Evolutionary conservation across 2,329 filamentous ascomycete species (phyloP).

Genomic region (Didymella segeticola): DNA sequence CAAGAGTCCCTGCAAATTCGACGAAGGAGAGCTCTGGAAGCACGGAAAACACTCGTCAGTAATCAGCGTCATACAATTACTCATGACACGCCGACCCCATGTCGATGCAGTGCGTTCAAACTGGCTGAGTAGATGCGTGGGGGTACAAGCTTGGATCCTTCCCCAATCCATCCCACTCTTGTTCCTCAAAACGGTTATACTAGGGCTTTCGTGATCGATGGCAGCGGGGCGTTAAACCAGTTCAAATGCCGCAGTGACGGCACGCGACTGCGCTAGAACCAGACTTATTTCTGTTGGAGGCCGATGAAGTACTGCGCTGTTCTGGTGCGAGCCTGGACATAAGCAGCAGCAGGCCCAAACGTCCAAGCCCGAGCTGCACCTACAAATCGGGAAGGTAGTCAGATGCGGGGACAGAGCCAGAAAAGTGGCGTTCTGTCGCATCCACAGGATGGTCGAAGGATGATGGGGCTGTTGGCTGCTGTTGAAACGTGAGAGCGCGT

Average conservation of each 20-base stretch:
- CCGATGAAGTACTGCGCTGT: slow-evolving; percentile 3
- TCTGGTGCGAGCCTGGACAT: not conserved
- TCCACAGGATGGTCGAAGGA: not conserved
- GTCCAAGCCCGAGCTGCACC: slow-evolving; percentile 16
- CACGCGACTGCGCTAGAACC: slow-evolving; percentile 8
- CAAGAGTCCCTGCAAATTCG: not conserved
- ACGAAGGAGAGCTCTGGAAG: slow-evolving; percentile 3
- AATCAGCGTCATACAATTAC: slow-evolving; percentile 43
- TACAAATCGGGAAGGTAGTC: slow-evolving; percentile 9
- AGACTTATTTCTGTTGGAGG: slow-evolving; percentile 9
- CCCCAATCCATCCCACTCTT: slow-evolving; percentile 19
- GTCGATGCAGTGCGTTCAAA: slow-evolving; percentile 23
- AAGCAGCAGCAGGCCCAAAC: slow-evolving; percentile 25
- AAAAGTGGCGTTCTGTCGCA: not conserved
- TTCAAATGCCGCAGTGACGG: slow-evolving; percentile 25
- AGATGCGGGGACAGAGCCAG: slow-evolving; percentile 2
- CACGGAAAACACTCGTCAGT: slow-evolving; percentile 1
- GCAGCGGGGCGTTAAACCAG: slow-evolving; percentile 8
- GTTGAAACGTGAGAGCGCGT: slow-evolving; percentile 13
- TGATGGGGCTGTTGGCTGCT: not conserved
- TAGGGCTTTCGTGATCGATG: slow-evolving; percentile 20
- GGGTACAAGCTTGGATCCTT: slow-evolving; percentile 24
- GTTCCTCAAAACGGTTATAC: slow-evolving; percentile 16
- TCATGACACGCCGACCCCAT: slow-evolving; percentile 28
- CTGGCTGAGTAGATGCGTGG: slow-evolving; percentile 30